phyloP scores from a whole-genome alignment of 768 basidiomycete species.

The Psilocybe tampanensis region DNA sequence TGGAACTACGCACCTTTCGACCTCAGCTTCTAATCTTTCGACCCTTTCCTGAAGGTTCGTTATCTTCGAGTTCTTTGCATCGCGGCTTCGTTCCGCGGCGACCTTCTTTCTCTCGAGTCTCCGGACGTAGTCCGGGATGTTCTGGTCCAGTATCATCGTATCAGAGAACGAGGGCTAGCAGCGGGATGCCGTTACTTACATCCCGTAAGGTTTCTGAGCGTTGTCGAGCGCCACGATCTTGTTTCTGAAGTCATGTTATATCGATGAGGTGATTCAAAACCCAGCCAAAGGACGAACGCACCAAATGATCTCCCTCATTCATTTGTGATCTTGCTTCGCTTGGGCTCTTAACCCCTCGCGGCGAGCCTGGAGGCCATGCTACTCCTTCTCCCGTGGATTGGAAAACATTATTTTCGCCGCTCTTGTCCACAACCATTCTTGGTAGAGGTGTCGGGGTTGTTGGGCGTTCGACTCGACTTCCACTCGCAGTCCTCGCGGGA shows the following conservation, averaged over 20 bases:
- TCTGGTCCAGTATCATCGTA: constrained; percentile 10
- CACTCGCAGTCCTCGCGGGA: not conserved
- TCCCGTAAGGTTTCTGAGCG: not conserved
- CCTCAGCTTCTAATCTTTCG: constrained; percentile 13
- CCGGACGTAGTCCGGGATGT: constrained; percentile 19
- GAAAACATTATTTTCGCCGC: not conserved
- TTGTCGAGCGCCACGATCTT: not conserved
- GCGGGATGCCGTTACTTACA: not conserved
- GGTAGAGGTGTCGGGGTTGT: not conserved
- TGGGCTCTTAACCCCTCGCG: not conserved
- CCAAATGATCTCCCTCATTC: not conserved
- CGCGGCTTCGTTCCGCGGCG: constrained; percentile 21
- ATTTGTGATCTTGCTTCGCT: not conserved
- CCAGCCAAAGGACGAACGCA: not conserved
- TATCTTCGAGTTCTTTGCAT: constrained; percentile 18
- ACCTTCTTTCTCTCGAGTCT: constrained; percentile 23
- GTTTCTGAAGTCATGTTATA: too few relatives aligned
- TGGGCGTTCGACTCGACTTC: not conserved
- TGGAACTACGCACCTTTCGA: constrained; percentile 15
- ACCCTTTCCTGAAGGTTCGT: not conserved
- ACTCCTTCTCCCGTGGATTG: not conserved
- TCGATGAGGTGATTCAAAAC: too few relatives aligned
- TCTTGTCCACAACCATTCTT: not conserved
- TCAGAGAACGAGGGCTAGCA: not conserved
- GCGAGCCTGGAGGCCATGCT: not conserved